Conservation (phyloP, 345 rosid genomes). For the Aurinia saxatilis region DNA sequence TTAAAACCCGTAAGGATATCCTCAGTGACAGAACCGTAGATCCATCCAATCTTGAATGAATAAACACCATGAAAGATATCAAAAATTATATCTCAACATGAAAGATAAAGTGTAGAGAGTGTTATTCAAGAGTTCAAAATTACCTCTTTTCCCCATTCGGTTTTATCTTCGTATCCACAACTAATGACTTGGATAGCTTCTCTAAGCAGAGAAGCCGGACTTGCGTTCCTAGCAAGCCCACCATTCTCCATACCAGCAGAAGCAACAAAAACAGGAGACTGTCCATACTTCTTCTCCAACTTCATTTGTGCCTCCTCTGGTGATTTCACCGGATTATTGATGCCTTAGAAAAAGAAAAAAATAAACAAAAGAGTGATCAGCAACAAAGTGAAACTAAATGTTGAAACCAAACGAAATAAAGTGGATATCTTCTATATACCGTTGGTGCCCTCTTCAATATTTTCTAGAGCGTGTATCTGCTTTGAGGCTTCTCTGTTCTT, state of each 20-base stretch:
- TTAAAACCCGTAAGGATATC: conserved; percentile 70
- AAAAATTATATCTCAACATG: neutral
- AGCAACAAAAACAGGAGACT: conserved; percentile 54
- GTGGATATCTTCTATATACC: conserved; percentile 23
- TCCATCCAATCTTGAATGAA: conserved; percentile 43
- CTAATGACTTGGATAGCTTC: conserved; percentile 78
- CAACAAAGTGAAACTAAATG: neutral
- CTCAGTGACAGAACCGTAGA: conserved; percentile 60
- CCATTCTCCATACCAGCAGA: conserved; percentile 52
- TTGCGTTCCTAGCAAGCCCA: conserved; percentile 40
- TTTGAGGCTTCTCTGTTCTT: conserved; percentile 54
- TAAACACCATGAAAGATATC: neutral
- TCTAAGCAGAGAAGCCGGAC: conserved; percentile 54
- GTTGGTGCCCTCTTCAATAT: conserved; percentile 65
- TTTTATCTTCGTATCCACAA: conserved; percentile 63
- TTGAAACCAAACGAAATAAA: neutral
- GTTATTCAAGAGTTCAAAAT: neutral
- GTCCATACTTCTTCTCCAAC: conserved; percentile 67
- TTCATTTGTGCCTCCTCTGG: conserved; percentile 25
- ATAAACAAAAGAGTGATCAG: neutral
- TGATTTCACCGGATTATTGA: conserved; percentile 11
- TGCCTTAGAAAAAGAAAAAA: neutral
- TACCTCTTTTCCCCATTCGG: conserved; percentile 87
- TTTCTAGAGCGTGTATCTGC: conserved; percentile 66
- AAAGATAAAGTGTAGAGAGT: neutral